phyloP scores from a whole-genome alignment of 108 stramenopile genomes.

The Parietichytrium sp. region DNA sequence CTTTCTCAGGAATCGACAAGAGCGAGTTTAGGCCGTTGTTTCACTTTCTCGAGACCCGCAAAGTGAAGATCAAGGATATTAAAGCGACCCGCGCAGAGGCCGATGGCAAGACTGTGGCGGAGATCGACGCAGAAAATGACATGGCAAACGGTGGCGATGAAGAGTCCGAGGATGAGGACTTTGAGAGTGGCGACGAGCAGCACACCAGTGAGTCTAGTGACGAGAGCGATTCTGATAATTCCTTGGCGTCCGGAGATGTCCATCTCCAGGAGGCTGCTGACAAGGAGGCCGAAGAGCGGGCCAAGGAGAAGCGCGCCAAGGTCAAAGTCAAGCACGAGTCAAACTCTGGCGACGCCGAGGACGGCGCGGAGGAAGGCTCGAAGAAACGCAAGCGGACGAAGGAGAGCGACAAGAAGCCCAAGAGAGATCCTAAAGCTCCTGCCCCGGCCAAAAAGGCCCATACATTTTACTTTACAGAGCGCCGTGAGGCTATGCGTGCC shows the following conservation, averaged over 20 bases:
- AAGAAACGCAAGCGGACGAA: not conserved
- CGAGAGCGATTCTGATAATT: not conserved
- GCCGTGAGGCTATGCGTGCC: slow-evolving; percentile 24
- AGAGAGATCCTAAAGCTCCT: slow-evolving; percentile 35
- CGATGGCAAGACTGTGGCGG: not conserved
- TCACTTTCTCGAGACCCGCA: slow-evolving; percentile 79
- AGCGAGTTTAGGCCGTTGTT: slow-evolving; percentile 44
- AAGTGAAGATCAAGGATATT: slow-evolving; percentile 85
- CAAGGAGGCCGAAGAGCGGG: not conserved
- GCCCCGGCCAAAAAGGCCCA: not conserved
- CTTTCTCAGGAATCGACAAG: slow-evolving; percentile 51
- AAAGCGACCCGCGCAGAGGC: slow-evolving; percentile 54
- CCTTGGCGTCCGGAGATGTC: not conserved
- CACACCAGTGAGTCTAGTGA: not conserved
- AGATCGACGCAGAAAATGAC: not conserved
- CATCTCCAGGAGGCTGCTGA: not conserved
- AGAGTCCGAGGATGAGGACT: not conserved
- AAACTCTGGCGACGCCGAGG: not conserved
- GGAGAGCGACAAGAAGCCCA: slow-evolving; percentile 9
- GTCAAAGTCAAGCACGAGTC: not conserved
- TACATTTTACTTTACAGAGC: too few species aligned
- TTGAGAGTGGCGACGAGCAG: not conserved
- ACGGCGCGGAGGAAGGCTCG: not conserved
- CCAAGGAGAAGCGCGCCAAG: slow-evolving; percentile 12
- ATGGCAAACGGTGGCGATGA: not conserved